Evolutionary conservation across 345 rosid species (phyloP), one percentile per base, ranked within the genome.

Genomic region (Eucalyptus regnans): DNA sequence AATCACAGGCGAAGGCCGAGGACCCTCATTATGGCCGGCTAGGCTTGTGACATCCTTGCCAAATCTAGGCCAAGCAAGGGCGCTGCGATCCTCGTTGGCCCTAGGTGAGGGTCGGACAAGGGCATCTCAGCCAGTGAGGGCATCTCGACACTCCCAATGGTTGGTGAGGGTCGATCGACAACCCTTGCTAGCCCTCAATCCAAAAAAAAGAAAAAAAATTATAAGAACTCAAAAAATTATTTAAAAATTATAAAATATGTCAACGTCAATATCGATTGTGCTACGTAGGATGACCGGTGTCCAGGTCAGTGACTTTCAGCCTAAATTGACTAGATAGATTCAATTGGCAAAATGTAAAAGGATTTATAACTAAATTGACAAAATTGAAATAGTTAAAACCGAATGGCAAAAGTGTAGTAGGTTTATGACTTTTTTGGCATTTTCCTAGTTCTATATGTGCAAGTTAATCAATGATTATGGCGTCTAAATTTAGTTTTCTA

Each of bases 251-350:
- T 56, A 23, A 56, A 56, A 56, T 9, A 56, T 56, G 0, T 56
- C 1, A 56, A 56, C 6, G 3, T 56, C 3, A 56, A 56, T 56
- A 27, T 0, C 0, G 0, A 22, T 23, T 5, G 37, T 22, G 13
- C 6, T 9, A 23, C 1, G 0, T 56, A 56, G 5, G 4, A 56
- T 0, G 29, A 23, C 1, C 0, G 0, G 3, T 56, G 29, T 52
- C 10, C 58, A 18, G 3, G 23, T 56, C 6, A 56, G 4, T 0
- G 12, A 56, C 1, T 56, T 56, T 23, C 6, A 23, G 3, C 29
- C 62, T 56, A 56, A 56, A 23, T 23, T 56, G 12, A 56, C 6
- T 22, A 23, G 12, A 56, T 56, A 5, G 12, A 56, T 23, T 56
- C 25, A 56, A 56, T 23, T 56, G 5, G 1, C 3, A 23, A 56